Conservation (phyloP, 768 basidiomycete species). For the Chlorophyllum brunneum region DNA sequence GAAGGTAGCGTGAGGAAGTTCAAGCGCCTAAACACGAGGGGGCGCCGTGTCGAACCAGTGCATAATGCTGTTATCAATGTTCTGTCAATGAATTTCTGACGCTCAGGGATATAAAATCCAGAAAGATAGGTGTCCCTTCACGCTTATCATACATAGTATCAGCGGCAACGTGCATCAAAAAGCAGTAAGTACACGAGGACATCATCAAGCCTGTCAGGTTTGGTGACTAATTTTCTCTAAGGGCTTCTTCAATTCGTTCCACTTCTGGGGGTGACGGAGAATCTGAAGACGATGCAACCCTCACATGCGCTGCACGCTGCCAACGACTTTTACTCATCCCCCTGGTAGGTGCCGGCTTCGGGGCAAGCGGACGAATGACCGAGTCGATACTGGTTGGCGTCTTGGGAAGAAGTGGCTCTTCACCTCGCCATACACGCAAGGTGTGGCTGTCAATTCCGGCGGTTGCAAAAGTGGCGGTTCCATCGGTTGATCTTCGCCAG, state of each 20-base stretch:
- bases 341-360: not conserved
- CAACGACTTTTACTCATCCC: not conserved
- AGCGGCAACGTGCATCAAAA: no score
- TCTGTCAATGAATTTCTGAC: no score
- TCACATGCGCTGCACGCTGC: not conserved
- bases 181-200: not conserved
- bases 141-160: no score
- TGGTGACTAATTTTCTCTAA: not conserved
- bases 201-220: not conserved
- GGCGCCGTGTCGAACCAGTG: no score
- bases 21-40: no score
- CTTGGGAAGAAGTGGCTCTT: conserved; percentile 2
- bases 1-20: no score
- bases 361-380: not conserved
- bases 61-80: no score
- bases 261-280: not conserved
- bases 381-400: not conserved
- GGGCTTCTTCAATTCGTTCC: not conserved
- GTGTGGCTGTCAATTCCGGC: conserved; percentile 1
- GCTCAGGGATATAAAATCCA: no score
- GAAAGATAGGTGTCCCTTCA: no score
- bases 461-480: conserved; percentile 4
- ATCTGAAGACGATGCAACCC: not conserved
- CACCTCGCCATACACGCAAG: conserved; percentile 2
- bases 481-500: conserved; percentile 1